Conservation (phyloP, 768 basidiomycete genomes). For the Calocybe gangraenosa region DNA sequence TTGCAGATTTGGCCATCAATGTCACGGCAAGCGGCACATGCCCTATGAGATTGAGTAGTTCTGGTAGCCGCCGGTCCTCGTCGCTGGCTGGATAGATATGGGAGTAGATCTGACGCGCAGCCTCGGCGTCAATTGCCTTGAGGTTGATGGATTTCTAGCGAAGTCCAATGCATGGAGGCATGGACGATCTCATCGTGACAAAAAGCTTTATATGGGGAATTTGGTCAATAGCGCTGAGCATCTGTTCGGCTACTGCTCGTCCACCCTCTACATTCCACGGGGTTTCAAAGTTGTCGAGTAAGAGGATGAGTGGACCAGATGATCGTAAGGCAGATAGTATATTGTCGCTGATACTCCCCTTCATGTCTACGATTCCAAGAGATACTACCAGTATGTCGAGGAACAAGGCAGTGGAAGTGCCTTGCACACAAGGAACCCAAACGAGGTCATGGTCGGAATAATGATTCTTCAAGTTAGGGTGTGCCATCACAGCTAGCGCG, state of each 20-base stretch:
- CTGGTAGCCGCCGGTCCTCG: conserved; percentile 18
- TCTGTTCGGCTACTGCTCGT: neutral
- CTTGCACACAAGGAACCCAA: conserved; percentile 27
- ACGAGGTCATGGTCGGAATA: conserved; percentile 17
- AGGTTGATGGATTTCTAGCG: conserved; percentile 17
- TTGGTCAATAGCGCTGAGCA: neutral
- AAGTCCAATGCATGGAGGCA: conserved; percentile 22
- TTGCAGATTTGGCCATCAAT: conserved; percentile 24
- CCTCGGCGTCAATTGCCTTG: conserved; percentile 13
- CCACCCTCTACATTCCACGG: conserved; percentile 23
- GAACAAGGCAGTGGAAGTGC: conserved; percentile 20
- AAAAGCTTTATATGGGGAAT: neutral
- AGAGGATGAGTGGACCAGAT: conserved; percentile 16
- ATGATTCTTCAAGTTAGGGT: conserved; percentile 12
- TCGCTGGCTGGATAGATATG: conserved; percentile 17
- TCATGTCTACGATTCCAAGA: conserved; percentile 10
- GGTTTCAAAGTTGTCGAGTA: conserved; percentile 31
- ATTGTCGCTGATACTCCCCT: conserved; percentile 13
- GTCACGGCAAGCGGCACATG: conserved; percentile 30
- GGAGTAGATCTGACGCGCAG: conserved; percentile 20
- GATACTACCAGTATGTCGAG: conserved; percentile 19
- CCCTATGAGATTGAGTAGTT: conserved; percentile 19
- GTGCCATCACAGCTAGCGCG: conserved; percentile 22
- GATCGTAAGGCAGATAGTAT: conserved; percentile 14
- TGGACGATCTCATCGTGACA: neutral